Evolutionary conservation across 2,329 filamentous ascomycete species (phyloP).

Genomic region (Alternaria gansuensis): DNA sequence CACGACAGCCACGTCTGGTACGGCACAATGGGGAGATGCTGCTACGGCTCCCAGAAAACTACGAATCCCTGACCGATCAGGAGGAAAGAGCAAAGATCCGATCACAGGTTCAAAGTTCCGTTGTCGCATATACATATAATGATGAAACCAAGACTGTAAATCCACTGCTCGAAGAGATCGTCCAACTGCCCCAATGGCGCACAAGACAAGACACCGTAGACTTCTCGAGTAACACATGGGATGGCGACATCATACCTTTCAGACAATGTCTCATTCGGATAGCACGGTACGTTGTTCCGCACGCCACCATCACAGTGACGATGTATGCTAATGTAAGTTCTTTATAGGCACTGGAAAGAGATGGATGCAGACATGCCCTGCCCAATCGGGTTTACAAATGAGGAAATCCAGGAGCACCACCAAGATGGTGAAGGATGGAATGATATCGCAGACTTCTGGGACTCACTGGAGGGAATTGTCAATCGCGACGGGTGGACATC

Average conservation of each 20-base stretch:
- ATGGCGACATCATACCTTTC: constrained; percentile 46
- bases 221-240: constrained; percentile 46
- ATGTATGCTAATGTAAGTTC: constrained; percentile 22
- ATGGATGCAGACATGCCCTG: constrained; percentile 40
- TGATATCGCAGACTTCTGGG: constrained; percentile 50
- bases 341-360: constrained; percentile 42
- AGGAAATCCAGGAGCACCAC: constrained; percentile 30
- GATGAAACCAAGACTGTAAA: constrained; percentile 40
- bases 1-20: constrained; percentile 39
- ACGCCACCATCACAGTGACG: constrained; percentile 12
- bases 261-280: constrained; percentile 45
- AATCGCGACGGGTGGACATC: no score
- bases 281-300: constrained; percentile 38
- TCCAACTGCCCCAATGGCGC: constrained; percentile 35
- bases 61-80: constrained; percentile 33
- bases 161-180: constrained; percentile 37
- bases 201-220: constrained; percentile 39
- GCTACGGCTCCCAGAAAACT: constrained; percentile 37
- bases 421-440: constrained; percentile 44
- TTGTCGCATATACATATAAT: constrained; percentile 43
- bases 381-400: constrained; percentile 39
- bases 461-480: constrained; percentile 47
- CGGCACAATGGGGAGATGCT: constrained; percentile 43
- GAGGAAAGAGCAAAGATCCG: constrained; percentile 39
- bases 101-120: constrained; percentile 39